These are phyloP conservation scores for Candida suzukii DNA, from an alignment of 805 yeast species.

Conservation along the genomic window DNA sequence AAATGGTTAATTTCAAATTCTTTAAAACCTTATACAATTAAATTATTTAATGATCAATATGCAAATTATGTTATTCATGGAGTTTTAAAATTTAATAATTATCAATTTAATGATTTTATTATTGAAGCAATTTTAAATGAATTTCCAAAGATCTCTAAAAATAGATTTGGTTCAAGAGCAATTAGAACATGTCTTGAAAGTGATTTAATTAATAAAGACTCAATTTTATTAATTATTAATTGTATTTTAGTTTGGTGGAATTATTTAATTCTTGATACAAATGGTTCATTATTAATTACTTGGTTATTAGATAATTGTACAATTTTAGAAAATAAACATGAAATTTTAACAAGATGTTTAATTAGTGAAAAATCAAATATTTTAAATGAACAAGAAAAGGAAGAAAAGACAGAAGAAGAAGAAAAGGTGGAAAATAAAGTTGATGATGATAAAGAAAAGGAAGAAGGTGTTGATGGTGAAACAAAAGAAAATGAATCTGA, in stretches of 20 bases:
- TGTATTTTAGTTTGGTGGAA: conserved; percentile 74
- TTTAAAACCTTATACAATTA: conserved; percentile 73
- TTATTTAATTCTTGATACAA: conserved; percentile 72
- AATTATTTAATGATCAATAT: conserved; percentile 88
- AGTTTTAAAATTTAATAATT: conserved; percentile 72
- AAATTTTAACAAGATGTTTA: conserved; percentile 35
- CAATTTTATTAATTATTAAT: conserved; percentile 64
- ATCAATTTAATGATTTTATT: conserved; percentile 85
- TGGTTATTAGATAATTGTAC: conserved; percentile 90
- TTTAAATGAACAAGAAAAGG: no score
- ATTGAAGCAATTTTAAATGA: conserved; percentile 74
- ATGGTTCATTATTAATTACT: conserved; percentile 83
- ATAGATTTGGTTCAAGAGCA: conserved; percentile 93
- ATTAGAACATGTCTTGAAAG: conserved; percentile 89
- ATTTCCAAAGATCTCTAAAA: conserved; percentile 75
- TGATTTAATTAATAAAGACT: conserved; percentile 57
- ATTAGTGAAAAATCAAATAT: conserved; percentile 8
- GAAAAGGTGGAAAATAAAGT: no score
- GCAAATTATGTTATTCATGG: conserved; percentile 96
- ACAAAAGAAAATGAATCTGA: background rate
- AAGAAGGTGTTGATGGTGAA: background rate
- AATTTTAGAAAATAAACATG: conserved; percentile 51
- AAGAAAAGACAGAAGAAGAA: no score
- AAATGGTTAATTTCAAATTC: conserved; percentile 60
- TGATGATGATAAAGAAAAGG: no score